Evolutionary conservation across 1,139 yeast genomes (phyloP).

Genomic region (Chernovozyma sophiae-reginae): DNA sequence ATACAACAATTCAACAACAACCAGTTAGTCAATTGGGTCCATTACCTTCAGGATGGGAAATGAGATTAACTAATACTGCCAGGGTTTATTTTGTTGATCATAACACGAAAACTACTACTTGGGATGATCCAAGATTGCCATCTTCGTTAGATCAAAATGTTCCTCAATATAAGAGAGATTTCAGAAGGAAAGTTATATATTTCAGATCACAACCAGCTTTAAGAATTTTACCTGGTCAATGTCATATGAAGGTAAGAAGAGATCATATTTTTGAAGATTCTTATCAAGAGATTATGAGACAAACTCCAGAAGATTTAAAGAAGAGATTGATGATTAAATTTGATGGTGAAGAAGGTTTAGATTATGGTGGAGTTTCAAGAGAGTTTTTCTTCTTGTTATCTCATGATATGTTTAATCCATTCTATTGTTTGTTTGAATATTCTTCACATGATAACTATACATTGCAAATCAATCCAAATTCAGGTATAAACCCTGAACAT

Average conservation of each 20-base stretch:
- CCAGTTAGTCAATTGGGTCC: constrained; percentile 99
- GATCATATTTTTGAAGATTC: constrained; percentile 96
- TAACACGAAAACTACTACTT: constrained; percentile 96
- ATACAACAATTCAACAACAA: constrained; percentile 90
- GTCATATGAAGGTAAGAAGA: constrained; percentile 96
- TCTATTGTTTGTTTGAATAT: constrained; percentile 93
- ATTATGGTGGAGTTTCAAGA: constrained; percentile 98
- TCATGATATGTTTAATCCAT: constrained; percentile 98
- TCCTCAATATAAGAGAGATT: constrained; percentile 98
- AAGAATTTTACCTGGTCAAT: constrained; percentile 95
- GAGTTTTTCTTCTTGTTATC: constrained; percentile 94
- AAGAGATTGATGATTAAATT: constrained; percentile 96
- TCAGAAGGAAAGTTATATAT: constrained; percentile 93
- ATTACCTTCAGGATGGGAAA: constrained; percentile 98
- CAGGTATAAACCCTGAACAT: constrained; percentile 98
- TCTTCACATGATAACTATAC: constrained; percentile 98
- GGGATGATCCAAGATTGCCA: constrained; percentile 99
- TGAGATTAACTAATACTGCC: constrained; percentile 97
- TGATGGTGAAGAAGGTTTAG: constrained; percentile 98
- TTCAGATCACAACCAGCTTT: constrained; percentile 98
- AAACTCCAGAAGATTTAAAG: constrained; percentile 95
- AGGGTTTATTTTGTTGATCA: constrained; percentile 98
- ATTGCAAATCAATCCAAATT: constrained; percentile 93
- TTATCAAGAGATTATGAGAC: constrained; percentile 97
- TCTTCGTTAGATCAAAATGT: constrained; percentile 96